Percentiles rank a stretch among this genome's conserved stretches.
Conservation (phyloP, 2,329 filamentous ascomycete species). For the Colletotrichum australisinense region DNA sequence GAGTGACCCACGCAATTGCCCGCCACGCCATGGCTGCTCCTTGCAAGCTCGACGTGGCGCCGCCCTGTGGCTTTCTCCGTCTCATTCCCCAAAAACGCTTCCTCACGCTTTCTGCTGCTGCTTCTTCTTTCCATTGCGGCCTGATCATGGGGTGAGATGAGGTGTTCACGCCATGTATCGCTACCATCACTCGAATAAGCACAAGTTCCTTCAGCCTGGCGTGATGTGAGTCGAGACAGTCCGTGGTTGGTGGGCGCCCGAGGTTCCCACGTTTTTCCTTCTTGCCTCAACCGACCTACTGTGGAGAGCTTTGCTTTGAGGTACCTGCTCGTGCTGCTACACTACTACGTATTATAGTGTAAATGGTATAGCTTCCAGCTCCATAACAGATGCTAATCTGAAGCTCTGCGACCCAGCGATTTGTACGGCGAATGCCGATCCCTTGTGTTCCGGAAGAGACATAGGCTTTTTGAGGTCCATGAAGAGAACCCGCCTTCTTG, state of each 20-base stretch:
- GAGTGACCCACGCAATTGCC: conserved; percentile 17
- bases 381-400: conserved; percentile 8
- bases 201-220: background rate
- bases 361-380: background rate
- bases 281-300: too few species aligned
- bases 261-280: too few species aligned
- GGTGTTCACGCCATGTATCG: background rate
- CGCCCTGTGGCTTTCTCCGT: background rate
- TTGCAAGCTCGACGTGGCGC: background rate
- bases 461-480: conserved; percentile 2
- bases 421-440: background rate
- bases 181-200: background rate
- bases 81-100: too few species aligned
- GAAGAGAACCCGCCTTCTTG: background rate
- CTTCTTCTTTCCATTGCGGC: background rate
- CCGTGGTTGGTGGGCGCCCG: too few species aligned
- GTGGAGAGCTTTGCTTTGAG: background rate
- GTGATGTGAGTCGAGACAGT: background rate
- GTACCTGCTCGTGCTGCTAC: too few species aligned
- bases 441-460: background rate
- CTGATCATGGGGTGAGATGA: background rate
- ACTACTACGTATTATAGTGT: background rate
- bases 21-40: background rate
- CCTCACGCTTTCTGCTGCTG: background rate
- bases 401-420: conserved; percentile 3